Evolutionary conservation across 129 eudicot species (phyloP).

Genomic region (Centaurea solstitialis): DNA sequence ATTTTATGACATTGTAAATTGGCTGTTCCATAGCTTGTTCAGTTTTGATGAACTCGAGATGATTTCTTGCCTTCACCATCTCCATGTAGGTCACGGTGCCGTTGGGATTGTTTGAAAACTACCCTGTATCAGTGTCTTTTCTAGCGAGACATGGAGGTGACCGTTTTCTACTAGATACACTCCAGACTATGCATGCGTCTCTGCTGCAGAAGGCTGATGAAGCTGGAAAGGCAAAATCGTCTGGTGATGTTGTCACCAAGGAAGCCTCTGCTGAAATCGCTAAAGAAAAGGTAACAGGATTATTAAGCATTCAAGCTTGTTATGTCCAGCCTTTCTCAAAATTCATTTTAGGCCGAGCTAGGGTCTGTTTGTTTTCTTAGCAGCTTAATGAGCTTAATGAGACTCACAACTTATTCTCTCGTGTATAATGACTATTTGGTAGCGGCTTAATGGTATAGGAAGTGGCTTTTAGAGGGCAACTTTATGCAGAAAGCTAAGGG

Average conservation of each 20-base stretch:
- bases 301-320: not conserved
- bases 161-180: constrained; percentile 71
- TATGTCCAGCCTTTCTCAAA: not conserved
- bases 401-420: no score
- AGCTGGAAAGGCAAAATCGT: constrained; percentile 49
- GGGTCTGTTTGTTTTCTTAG: no score
- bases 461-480: no score
- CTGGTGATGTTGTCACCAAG: constrained; percentile 48
- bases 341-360: not conserved
- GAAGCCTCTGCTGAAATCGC: constrained; percentile 88
- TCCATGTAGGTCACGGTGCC: constrained; percentile 66
- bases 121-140: constrained; percentile 79
- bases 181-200: constrained; percentile 57
- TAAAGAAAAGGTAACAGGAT: constrained; percentile 71
- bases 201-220: constrained; percentile 57
- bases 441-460: no score
- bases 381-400: no score
- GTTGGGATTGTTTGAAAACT: constrained; percentile 66
- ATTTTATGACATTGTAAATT: not conserved
- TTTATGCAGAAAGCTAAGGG: no score
- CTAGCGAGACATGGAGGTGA: constrained; percentile 92
- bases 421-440: no score
- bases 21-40: not conserved
- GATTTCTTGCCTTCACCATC: not conserved
- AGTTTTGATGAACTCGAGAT: constrained; percentile 2